Conservation (phyloP, 2,329 filamentous ascomycete genomes). For the Alternaria conjuncta region DNA sequence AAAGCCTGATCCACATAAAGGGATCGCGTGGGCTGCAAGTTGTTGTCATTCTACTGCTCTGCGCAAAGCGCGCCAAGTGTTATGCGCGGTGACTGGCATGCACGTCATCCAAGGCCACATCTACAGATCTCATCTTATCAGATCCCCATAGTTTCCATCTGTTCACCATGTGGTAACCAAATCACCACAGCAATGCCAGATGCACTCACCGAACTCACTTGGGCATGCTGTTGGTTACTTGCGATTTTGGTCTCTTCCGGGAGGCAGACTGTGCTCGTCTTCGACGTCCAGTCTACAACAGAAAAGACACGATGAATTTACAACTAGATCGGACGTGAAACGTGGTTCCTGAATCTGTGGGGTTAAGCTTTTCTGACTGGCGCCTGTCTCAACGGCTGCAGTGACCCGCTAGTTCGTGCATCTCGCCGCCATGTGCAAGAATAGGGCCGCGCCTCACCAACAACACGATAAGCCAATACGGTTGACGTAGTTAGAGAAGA, state of each 20-base stretch:
- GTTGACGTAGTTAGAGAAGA: neutral
- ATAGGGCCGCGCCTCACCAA: constrained; percentile 4
- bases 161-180: neutral
- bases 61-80: constrained; percentile 10
- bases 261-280: neutral
- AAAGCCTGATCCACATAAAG: neutral
- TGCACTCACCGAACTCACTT: neutral
- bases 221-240: neutral
- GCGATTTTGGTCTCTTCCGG: rapidly evolving
- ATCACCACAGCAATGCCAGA: neutral
- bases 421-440: constrained; percentile 15
- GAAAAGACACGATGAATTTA: neutral
- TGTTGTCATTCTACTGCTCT: neutral
- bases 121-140: constrained; percentile 27
- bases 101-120: constrained; percentile 28
- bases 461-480: neutral
- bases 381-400: constrained; percentile 14
- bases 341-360: constrained; percentile 5
- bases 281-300: neutral
- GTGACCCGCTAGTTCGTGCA: constrained; percentile 30
- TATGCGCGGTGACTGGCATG: constrained; percentile 17
- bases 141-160: constrained; percentile 16
- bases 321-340: neutral
- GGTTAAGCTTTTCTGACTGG: constrained; percentile 22
- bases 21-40: neutral